Evolutionary conservation across 345 rosid genomes (phyloP).

Genomic region (Tarenaya hassleriana): DNA sequence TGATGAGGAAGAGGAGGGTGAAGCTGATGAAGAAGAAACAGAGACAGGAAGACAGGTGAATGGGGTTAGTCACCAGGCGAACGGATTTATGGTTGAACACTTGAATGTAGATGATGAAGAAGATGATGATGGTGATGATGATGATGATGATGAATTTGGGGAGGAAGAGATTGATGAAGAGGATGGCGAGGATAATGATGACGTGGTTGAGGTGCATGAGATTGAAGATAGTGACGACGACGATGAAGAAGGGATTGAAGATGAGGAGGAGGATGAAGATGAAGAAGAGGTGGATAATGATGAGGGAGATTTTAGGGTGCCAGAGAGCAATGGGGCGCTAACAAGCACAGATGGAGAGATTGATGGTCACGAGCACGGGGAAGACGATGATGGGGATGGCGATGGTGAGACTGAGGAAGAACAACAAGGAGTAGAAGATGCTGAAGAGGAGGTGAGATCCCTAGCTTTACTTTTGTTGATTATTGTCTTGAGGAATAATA

Average conservation of each 20-base stretch:
- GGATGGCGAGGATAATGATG: conserved; percentile 36
- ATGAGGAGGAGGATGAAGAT: conserved; percentile 44
- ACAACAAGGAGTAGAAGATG: conserved; percentile 41
- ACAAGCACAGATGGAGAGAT: conserved; percentile 56
- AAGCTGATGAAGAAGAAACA: conserved; percentile 65
- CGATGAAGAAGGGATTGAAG: conserved; percentile 40
- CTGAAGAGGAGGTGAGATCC: conserved; percentile 59
- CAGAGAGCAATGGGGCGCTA: conserved; percentile 37
- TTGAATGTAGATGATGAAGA: conserved; percentile 30
- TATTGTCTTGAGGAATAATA: background rate
- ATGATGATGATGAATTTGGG: conserved; percentile 40
- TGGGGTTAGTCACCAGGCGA: conserved; percentile 31
- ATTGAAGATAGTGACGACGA: conserved; percentile 40
- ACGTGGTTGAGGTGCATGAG: conserved; percentile 45
- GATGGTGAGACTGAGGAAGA: conserved; percentile 65
- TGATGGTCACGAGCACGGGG: conserved; percentile 80
- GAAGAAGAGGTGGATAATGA: conserved; percentile 57
- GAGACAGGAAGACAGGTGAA: conserved; percentile 36
- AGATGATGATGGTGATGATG: conserved; percentile 44
- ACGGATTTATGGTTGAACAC: conserved; percentile 40
- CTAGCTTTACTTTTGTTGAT: background rate
- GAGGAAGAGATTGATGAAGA: conserved; percentile 48
- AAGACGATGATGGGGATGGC: conserved; percentile 52
- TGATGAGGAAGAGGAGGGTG: conserved; percentile 69
- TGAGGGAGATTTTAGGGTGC: conserved; percentile 36